Conservation (phyloP, 768 basidiomycete species). For the Calocybe gangraenosa region DNA sequence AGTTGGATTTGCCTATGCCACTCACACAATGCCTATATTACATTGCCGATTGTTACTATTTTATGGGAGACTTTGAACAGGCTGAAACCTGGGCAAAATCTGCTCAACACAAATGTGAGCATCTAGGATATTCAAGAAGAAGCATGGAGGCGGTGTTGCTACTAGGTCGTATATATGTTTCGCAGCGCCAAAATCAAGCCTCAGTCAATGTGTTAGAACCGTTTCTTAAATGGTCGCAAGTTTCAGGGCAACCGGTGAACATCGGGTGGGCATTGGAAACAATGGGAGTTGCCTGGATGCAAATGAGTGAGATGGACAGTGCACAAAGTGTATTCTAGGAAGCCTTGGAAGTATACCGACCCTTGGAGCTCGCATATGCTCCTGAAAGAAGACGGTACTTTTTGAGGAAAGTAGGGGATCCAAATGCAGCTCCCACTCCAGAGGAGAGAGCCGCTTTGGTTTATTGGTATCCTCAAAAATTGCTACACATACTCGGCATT, state of each 20-base stretch:
- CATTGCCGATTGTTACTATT: background rate
- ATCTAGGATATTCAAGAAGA: background rate
- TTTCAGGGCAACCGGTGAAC: background rate
- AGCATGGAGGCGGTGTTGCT: background rate
- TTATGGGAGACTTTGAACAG: background rate
- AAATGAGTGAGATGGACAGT: background rate
- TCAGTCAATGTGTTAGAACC: background rate
- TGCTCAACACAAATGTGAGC: background rate
- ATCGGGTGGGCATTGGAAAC: background rate
- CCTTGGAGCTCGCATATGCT: too few species aligned
- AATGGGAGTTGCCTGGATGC: constrained; percentile 1
- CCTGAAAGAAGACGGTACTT: too few species aligned
- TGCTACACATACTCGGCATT: too few species aligned
- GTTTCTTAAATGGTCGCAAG: background rate
- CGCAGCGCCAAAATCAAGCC: background rate
- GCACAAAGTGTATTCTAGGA: constrained; percentile 2
- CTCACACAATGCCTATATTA: background rate
- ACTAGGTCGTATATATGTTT: background rate
- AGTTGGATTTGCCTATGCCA: background rate
- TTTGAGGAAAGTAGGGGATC: too few species aligned
- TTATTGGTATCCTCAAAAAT: too few species aligned
- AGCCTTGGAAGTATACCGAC: background rate
- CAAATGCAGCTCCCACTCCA: too few species aligned
- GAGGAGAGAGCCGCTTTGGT: too few species aligned
- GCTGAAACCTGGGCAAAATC: background rate